Evolutionary conservation across 1,284 basidiomycete species (phyloP).

Genomic region (Fomes fomentarius): DNA sequence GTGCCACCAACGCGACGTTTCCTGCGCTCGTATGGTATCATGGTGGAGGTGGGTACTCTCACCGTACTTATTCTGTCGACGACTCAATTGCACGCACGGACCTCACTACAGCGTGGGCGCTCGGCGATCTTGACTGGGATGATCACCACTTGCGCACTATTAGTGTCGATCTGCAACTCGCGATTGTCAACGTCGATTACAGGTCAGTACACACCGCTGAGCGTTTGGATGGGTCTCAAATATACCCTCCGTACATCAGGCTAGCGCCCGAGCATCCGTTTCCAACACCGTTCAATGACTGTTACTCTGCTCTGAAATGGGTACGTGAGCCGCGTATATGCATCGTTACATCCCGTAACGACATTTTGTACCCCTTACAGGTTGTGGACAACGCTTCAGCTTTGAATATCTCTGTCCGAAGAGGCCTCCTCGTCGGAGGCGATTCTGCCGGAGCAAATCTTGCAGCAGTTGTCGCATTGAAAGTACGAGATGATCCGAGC

Average conservation of each 20-base stretch:
- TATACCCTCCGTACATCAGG: neutral
- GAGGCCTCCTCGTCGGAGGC: slow-evolving; percentile 31
- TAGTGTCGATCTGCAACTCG: slow-evolving; percentile 24
- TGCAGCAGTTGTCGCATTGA: slow-evolving; percentile 21
- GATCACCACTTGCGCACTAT: slow-evolving; percentile 21
- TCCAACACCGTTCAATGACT: slow-evolving; percentile 21
- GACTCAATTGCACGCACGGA: slow-evolving; percentile 1
- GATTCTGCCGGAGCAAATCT: slow-evolving; percentile 29
- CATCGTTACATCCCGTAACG: too few species aligned
- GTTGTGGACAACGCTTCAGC: slow-evolving; percentile 4
- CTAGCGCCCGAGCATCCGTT: slow-evolving; percentile 25
- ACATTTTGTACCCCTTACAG: neutral
- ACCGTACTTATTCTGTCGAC: neutral
- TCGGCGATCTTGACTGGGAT: slow-evolving; percentile 21
- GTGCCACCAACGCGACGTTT: neutral
- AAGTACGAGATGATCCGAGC: slow-evolving; percentile 22
- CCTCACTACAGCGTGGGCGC: too few species aligned
- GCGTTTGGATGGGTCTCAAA: too few species aligned
- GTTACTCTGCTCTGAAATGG: slow-evolving; percentile 27
- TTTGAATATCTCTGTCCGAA: slow-evolving; percentile 12
- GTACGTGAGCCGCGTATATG: too few species aligned
- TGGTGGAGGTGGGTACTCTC: slow-evolving; percentile 11
- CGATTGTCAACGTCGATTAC: slow-evolving; percentile 28
- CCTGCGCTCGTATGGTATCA: slow-evolving; percentile 18
- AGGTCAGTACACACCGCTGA: slow-evolving; percentile 4